Evolutionary conservation across 306 rosid species (phyloP).

Genomic region (Astragalus membranaceus): DNA sequence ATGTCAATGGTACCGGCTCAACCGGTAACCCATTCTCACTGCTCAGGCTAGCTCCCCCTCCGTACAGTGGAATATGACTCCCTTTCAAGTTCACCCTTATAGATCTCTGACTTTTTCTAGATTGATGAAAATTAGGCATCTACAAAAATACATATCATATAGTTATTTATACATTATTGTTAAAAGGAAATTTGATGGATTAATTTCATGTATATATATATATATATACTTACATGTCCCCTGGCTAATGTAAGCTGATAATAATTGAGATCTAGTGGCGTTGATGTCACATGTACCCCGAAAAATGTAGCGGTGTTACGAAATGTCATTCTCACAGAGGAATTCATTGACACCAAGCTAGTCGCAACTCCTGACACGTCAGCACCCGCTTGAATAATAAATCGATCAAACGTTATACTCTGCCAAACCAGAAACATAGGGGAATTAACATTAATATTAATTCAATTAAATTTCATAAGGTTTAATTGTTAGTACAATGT

Average conservation of each 20-base stretch:
- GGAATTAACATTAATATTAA: background rate
- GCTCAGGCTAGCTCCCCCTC: constrained; percentile 65
- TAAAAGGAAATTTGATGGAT: no score
- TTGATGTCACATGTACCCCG: constrained; percentile 71
- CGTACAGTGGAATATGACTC: constrained; percentile 61
- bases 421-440: background rate
- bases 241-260: constrained; percentile 68
- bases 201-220: no score
- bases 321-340: constrained; percentile 62
- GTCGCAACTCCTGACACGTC: constrained; percentile 88
- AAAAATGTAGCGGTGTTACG: constrained; percentile 83
- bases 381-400: constrained; percentile 83
- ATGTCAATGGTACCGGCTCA: constrained; percentile 41
- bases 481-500: background rate
- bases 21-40: constrained; percentile 58
- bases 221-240: constrained; percentile 44
- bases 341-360: constrained; percentile 63
- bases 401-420: constrained; percentile 70
- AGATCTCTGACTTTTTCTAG: constrained; percentile 67
- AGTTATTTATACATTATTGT: no score
- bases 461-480: background rate
- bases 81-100: constrained; percentile 45
- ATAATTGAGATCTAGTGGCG: constrained; percentile 61
- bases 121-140: constrained; percentile 54
- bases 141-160: no score